These are phyloP conservation scores for Wickerhamiella cacticola DNA, from an alignment of 805 yeast genomes.

Conservation along the genomic window DNA sequence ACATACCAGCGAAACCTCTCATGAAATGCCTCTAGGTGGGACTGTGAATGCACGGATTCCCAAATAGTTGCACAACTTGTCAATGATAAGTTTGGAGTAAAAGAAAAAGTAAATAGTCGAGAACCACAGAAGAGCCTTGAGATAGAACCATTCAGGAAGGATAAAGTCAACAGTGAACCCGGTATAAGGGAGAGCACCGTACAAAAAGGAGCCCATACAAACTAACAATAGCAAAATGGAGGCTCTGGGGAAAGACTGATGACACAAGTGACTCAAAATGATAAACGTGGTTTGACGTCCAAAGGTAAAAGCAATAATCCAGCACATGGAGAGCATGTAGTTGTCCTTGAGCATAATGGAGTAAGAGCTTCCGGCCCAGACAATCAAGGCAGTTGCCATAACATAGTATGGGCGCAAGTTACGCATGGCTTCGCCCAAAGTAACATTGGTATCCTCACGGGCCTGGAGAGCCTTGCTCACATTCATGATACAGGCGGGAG, in stretches of 20 bases:
- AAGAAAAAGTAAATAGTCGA: constrained; percentile 55
- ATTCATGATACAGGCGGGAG: constrained; percentile 48
- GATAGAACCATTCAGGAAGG: constrained; percentile 32
- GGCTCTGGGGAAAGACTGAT: constrained; percentile 63
- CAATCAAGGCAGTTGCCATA: constrained; percentile 39
- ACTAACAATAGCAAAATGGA: constrained; percentile 51
- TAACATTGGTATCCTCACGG: constrained; percentile 28
- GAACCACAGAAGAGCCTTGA: constrained; percentile 46
- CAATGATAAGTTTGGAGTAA: constrained; percentile 61
- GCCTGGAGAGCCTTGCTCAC: constrained; percentile 37
- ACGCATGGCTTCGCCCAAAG: constrained; percentile 31
- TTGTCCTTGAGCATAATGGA: constrained; percentile 36
- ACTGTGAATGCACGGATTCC: constrained; percentile 79
- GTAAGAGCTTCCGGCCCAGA: constrained; percentile 36
- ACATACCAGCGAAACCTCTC: not conserved
- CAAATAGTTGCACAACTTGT: constrained; percentile 65
- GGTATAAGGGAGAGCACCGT: constrained; percentile 39
- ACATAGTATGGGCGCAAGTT: constrained; percentile 51
- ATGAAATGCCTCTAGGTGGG: constrained; percentile 10
- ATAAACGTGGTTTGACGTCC: constrained; percentile 56
- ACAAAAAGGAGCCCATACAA: constrained; percentile 28
- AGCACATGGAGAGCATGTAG: constrained; percentile 58
- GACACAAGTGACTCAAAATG: constrained; percentile 75
- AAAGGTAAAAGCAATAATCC: constrained; percentile 69
- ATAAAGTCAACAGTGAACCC: constrained; percentile 30